These are phyloP conservation scores for Coemansia sp. DNA, from an alignment of 192 early-diverging fungal species.

Conservation along the genomic window DNA sequence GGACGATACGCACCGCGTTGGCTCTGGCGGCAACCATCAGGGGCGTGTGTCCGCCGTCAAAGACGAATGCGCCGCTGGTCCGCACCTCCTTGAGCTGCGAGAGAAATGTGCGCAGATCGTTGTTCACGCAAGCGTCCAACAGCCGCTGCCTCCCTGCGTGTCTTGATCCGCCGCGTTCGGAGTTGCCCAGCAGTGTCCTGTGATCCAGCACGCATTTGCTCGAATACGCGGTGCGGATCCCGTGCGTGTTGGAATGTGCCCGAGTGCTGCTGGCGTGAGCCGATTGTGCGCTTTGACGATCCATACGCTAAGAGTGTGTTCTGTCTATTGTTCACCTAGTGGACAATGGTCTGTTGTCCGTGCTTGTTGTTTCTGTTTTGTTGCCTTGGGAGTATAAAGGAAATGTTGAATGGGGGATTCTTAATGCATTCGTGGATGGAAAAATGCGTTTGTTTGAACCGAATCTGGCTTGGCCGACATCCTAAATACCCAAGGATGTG, in stretches of 20 bases:
- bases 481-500: not conserved
- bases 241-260: not conserved
- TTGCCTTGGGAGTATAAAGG: not conserved
- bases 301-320: not conserved
- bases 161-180: not conserved
- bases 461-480: not conserved
- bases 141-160: not conserved
- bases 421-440: not conserved
- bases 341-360: not conserved
- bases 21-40: conserved; percentile 42
- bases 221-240: conserved; percentile 14
- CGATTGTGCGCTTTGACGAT: not conserved
- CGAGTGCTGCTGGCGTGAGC: not conserved
- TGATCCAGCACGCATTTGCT: conserved; percentile 8
- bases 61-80: conserved; percentile 3
- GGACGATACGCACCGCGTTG: conserved; percentile 22
- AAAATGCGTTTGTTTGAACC: not conserved
- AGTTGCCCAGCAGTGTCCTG: not conserved
- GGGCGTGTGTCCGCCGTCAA: conserved; percentile 20
- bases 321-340: not conserved
- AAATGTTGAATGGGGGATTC: not conserved
- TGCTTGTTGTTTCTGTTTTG: not conserved
- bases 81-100: conserved; percentile 5
- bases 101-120: conserved; percentile 19
- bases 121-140: conserved; percentile 15